Conservation (phyloP, 169 alveolate genomes). For the Cryptosporidium bovis region DNA sequence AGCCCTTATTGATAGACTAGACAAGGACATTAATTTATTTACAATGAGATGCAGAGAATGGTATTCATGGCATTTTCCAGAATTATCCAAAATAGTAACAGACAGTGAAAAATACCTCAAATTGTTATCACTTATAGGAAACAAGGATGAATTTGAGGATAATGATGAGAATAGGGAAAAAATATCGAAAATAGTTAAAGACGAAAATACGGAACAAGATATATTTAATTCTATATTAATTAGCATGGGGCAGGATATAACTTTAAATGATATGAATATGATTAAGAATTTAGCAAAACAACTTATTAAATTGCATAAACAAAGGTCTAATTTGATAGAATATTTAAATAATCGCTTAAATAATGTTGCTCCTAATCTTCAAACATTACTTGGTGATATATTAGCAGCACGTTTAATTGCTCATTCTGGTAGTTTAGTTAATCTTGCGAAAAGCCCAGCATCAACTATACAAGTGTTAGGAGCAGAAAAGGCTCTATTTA, state of each 20-base stretch:
- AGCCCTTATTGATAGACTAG: slow-evolving; percentile 94
- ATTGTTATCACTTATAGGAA: slow-evolving; percentile 86
- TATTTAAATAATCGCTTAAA: slow-evolving; percentile 91
- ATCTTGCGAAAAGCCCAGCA: slow-evolving; percentile 96
- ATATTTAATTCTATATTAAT: slow-evolving; percentile 89
- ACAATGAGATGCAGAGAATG: slow-evolving; percentile 97
- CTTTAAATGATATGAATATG: slow-evolving; percentile 90
- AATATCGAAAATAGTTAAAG: slow-evolving; percentile 85
- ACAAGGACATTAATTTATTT: slow-evolving; percentile 94
- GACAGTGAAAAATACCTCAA: slow-evolving; percentile 94
- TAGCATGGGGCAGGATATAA: slow-evolving; percentile 96
- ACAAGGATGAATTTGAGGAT: slow-evolving; percentile 82
- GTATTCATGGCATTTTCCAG: slow-evolving; percentile 99
- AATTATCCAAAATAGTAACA: slow-evolving; percentile 94
- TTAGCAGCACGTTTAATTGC: slow-evolving; percentile 96
- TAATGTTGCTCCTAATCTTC: slow-evolving; percentile 97
- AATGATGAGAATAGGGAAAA: slow-evolving; percentile 79
- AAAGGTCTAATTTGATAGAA: slow-evolving; percentile 88
- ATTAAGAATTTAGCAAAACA: slow-evolving; percentile 92
- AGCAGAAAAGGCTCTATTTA: slow-evolving; percentile 97
- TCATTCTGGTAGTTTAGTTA: slow-evolving; percentile 96
- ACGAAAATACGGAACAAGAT: slow-evolving; percentile 90
- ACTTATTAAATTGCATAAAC: slow-evolving; percentile 88
- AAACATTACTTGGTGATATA: slow-evolving; percentile 94
- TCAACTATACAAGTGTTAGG: slow-evolving; percentile 96